A percentile compares a stretch with the other conserved stretches of the same genome.
phyloP scores from a whole-genome alignment of 2,329 filamentous ascomycete species.

The Aspergillus awamori region DNA sequence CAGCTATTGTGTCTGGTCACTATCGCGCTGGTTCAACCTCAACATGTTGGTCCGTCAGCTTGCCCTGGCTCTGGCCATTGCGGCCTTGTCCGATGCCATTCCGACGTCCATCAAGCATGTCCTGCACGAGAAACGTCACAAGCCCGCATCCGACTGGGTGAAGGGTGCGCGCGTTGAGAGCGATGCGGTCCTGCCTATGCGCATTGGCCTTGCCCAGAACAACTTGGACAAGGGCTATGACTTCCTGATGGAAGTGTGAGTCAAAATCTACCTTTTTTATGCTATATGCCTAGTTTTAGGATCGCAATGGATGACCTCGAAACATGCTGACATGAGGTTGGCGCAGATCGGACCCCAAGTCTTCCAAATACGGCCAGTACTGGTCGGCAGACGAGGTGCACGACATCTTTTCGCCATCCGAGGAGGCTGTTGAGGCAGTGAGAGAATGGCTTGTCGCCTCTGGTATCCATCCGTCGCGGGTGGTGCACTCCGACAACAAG shows the following conservation, averaged over 20 bases:
- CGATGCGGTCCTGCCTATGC: conserved; percentile 45
- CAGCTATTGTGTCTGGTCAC: neutral
- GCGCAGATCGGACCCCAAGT: conserved; percentile 44
- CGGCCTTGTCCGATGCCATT: conserved; percentile 26
- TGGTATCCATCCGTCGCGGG: conserved; percentile 53
- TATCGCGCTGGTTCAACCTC: neutral
- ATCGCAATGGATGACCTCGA: neutral
- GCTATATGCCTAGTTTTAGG: neutral
- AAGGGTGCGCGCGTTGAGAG: conserved; percentile 41
- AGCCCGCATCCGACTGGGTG: conserved; percentile 40
- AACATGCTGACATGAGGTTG: neutral
- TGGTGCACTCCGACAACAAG: conserved; percentile 55
- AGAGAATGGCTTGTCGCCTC: conserved; percentile 57
- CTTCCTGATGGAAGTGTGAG: conserved; percentile 45
- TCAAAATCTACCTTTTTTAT: neutral
- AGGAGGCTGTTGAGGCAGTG: conserved; percentile 54
- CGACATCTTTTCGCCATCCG: conserved; percentile 46
- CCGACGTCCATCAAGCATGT: conserved; percentile 41
- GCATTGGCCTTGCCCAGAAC: conserved; percentile 51
- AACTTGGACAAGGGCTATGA: conserved; percentile 51
- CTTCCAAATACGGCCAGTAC: conserved; percentile 46
- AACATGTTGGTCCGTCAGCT: conserved; percentile 10
- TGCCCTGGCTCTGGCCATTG: conserved; percentile 20
- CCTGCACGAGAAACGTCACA: conserved; percentile 46
- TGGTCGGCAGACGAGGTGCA: conserved; percentile 49